A percentile compares a stretch with the other conserved stretches of the same genome.
These are phyloP conservation scores for Saturnispora ahearnii DNA, from an alignment of 805 yeast genomes.

Conservation along the genomic window DNA sequence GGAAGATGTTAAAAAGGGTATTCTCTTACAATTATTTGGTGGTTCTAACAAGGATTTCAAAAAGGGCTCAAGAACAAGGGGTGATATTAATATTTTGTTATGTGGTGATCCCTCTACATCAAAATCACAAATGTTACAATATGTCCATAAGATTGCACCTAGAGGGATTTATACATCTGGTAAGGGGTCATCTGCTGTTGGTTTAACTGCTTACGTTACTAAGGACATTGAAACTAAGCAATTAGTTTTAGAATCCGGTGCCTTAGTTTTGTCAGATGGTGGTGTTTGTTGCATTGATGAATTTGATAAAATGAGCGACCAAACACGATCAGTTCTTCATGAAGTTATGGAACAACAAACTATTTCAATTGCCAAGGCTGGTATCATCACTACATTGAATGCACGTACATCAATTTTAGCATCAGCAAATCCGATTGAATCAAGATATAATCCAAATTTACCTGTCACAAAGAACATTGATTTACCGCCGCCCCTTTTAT, in stretches of 20 bases:
- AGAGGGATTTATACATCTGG: constrained; percentile 98
- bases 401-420: constrained; percentile 95
- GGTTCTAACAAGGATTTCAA: constrained; percentile 84
- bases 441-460: constrained; percentile 87
- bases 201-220: constrained; percentile 94
- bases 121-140: constrained; percentile 87
- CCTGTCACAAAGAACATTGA: constrained; percentile 96
- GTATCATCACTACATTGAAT: constrained; percentile 91
- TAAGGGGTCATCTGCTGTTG: constrained; percentile 98
- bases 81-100: constrained; percentile 82
- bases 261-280: constrained; percentile 91
- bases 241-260: constrained; percentile 91
- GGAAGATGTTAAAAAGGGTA: constrained; percentile 96
- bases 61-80: constrained; percentile 92
- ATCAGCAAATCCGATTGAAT: constrained; percentile 94
- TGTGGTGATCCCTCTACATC: constrained; percentile 99
- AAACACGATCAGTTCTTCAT: constrained; percentile 89
- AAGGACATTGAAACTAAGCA: constrained; percentile 91
- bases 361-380: constrained; percentile 96
- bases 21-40: constrained; percentile 85
- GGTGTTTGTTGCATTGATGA: constrained; percentile 99
- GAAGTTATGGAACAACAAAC: constrained; percentile 99
- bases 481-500: constrained; percentile 89
- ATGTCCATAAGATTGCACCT: constrained; percentile 96
- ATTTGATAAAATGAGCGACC: constrained; percentile 93